Percentiles rank a stretch among this genome's conserved stretches.
These are phyloP conservation scores for Aureobasidium sp. DNA, from an alignment of 2,329 filamentous ascomycete species.

Conservation along the genomic window DNA sequence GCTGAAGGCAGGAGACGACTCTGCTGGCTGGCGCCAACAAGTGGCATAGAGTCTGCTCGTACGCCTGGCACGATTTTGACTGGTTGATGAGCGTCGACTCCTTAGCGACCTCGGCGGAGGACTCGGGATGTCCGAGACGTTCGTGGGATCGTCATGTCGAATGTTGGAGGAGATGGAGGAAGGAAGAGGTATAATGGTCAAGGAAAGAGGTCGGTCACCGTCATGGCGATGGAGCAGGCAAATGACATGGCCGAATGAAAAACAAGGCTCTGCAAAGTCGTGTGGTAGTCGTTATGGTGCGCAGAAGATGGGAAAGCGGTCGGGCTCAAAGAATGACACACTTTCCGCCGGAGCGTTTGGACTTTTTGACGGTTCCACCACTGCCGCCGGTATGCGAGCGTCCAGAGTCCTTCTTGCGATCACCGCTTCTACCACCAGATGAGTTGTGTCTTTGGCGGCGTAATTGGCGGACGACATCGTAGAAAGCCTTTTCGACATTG, in stretches of 20 bases:
- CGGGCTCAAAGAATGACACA: constrained; percentile 16
- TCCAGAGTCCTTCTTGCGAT: not conserved
- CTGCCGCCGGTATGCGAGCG: not conserved
- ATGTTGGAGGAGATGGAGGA: not conserved
- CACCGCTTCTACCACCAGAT: constrained; percentile 2
- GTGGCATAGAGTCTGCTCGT: not conserved
- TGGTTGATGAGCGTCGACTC: not conserved
- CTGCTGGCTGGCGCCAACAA: not conserved
- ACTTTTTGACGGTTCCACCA: not conserved
- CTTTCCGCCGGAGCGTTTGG: constrained; percentile 13
- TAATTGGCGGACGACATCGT: constrained; percentile 89
- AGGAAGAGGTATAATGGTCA: not conserved
- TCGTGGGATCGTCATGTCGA: not conserved
- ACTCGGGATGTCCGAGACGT: not conserved
- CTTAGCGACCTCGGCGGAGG: not conserved
- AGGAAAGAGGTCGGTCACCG: not conserved
- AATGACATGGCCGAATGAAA: constrained; percentile 7
- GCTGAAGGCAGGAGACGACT: not conserved
- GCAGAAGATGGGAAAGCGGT: not conserved
- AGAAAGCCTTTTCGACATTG: constrained; percentile 97
- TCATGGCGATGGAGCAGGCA: not conserved
- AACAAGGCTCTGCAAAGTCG: constrained; percentile 12
- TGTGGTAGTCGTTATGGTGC: constrained; percentile 7
- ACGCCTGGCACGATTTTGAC: not conserved
- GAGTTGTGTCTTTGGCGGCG: constrained; percentile 59